Percentiles rank a stretch among this genome's conserved stretches.
Conservation (phyloP, 2,329 filamentous ascomycete genomes). For the Pseudocercospora ulei region DNA sequence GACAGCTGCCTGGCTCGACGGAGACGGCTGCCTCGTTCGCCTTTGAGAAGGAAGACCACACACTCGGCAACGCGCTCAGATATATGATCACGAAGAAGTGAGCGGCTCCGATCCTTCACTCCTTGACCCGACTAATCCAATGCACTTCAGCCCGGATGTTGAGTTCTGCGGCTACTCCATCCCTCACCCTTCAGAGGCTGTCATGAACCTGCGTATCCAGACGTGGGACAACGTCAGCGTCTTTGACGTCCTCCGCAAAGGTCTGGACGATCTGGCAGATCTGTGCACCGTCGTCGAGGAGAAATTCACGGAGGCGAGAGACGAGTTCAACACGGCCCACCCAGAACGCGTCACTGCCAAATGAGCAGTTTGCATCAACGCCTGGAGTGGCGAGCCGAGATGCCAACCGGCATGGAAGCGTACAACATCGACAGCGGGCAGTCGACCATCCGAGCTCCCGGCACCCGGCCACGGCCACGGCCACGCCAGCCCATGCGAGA, state of each 20-base stretch:
- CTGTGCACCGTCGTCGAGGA: conserved; percentile 90
- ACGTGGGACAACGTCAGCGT: conserved; percentile 80
- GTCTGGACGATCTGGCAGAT: conserved; percentile 75
- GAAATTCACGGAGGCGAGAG: conserved; percentile 64
- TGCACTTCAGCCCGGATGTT: conserved; percentile 69
- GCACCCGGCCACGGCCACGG: no score
- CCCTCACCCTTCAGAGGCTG: conserved; percentile 85
- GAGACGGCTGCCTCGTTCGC: conserved; percentile 90
- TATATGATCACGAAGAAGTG: conserved; percentile 99
- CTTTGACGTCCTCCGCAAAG: conserved; percentile 79
- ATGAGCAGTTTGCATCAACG: conserved; percentile 14
- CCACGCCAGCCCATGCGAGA: conserved; percentile 42
- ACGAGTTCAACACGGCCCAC: conserved; percentile 47
- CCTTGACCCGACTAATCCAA: background rate
- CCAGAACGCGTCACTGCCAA: conserved; percentile 21
- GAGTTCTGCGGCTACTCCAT: conserved; percentile 98
- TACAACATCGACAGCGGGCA: conserved; percentile 13
- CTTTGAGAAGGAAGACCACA: conserved; percentile 88
- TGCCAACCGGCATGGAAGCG: conserved; percentile 7
- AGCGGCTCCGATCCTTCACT: conserved; percentile 28
- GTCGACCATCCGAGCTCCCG: conserved; percentile 18
- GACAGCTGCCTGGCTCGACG: conserved; percentile 68
- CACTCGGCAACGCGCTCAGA: conserved; percentile 82
- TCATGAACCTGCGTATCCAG: conserved; percentile 96
- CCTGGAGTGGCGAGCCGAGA: conserved; percentile 1